Evolutionary conservation across 768 basidiomycete species (phyloP), one percentile per base, ranked within the genome.

Genomic region (Sarcodon aspratus): DNA sequence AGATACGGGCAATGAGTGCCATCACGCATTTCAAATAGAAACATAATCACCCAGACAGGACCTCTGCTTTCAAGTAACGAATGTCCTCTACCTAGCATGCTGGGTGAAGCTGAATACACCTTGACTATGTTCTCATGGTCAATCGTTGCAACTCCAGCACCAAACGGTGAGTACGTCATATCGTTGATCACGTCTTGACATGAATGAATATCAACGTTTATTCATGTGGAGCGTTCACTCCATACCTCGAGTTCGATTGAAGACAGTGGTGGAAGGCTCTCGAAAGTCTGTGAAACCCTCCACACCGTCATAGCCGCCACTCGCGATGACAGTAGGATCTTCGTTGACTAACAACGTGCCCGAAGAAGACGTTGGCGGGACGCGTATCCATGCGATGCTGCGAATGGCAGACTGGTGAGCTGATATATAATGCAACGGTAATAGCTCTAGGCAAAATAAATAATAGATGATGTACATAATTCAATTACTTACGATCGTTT

Each of bases 81-180:
- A 61, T 89, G 82, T 0, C 86, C 84, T 38, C 80, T 67, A 18
- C 88, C 84, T 15, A 90, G 69, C 73, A 83, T 80, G 51, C 72
- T 75, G 3, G 88, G 82, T 7, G 81, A 79, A 0, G 84, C 66
- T 6, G 82, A 82, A 59, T 82, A 84, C 3, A 73, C 76, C 60
- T 91, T 92, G 47, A 92, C 74, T 3, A 74, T 76, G 56, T 86
- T 85, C 50, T 94, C 91, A 51, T 84, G 81, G 58, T 94, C 91
- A 51, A 83, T 78, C n/a, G 81, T 82, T 32, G 89, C 72, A 1
- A 79, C 76, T 0, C 84, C 80, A 7, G 84, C 83, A 27, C 72
- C 69, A 55, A 78, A 86, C 4, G 79, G 65, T 8, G 82, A 83
- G 63, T 76, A 93, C 0, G 76, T 66, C 51, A 87, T 70, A 3